A percentile compares a stretch with the other conserved stretches of the same genome.
Conservation (phyloP, 1,284 basidiomycete species). For the Leccinum subfulvum region DNA sequence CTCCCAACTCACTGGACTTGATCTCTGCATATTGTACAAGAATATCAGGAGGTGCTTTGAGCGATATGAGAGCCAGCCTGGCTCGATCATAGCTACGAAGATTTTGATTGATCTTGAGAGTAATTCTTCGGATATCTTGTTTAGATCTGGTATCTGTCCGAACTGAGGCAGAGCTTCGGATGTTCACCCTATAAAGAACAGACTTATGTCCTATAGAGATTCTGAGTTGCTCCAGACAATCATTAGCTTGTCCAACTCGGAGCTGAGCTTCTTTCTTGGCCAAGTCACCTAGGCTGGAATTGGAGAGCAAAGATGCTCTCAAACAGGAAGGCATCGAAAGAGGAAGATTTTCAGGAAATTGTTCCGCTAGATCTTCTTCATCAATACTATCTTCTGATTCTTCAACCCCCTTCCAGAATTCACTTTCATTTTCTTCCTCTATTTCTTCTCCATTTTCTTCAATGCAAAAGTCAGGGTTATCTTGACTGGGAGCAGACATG, state of each 20-base stretch:
- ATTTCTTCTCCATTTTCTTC: background rate
- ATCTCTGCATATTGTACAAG: constrained; percentile 1
- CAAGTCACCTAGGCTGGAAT: background rate
- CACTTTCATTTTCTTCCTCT: background rate
- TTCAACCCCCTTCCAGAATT: background rate
- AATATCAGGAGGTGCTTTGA: background rate
- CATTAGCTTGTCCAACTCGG: background rate
- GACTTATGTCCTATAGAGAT: constrained; percentile 13
- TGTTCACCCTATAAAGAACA: constrained; percentile 6
- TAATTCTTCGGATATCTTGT: constrained; percentile 5
- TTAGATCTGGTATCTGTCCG: constrained; percentile 10
- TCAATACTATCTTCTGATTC: background rate
- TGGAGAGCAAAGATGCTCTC: background rate
- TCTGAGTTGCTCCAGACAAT: constrained; percentile 5
- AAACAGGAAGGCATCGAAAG: background rate
- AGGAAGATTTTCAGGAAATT: background rate
- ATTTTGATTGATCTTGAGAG: constrained; percentile 10
- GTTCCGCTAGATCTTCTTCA: background rate
- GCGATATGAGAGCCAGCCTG: background rate
- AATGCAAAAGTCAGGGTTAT: background rate
- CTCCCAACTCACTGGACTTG: background rate
- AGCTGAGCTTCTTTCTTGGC: background rate
- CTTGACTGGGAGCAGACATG: background rate
- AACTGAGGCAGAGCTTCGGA: constrained; percentile 5
- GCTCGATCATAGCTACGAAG: constrained; percentile 4